Percentiles rank a stretch among this genome's conserved stretches.
These are phyloP conservation scores for Mycena leptocephala DNA, from an alignment of 768 basidiomycete species.

Conservation along the genomic window DNA sequence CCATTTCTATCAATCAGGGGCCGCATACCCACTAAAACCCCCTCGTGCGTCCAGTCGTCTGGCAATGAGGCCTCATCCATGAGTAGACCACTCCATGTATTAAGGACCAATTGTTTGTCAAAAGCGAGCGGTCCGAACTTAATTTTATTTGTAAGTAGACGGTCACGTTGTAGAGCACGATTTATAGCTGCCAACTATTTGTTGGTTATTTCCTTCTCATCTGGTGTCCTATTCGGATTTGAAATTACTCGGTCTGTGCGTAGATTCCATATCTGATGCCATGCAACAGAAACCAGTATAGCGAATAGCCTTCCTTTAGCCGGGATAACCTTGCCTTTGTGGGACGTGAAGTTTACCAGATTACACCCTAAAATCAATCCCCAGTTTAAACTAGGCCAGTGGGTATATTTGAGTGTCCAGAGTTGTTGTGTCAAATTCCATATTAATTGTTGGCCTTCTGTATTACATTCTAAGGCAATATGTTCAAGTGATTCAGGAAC, in stretches of 20 bases:
- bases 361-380: neutral
- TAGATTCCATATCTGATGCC: neutral
- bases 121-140: too few relatives aligned
- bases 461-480: neutral
- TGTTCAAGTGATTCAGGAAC: neutral
- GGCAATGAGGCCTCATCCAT: too few relatives aligned
- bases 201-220: neutral
- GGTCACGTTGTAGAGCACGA: neutral
- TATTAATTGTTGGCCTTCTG: neutral
- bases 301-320: neutral
- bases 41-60: too few relatives aligned
- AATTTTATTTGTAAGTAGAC: neutral
- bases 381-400: neutral
- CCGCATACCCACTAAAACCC: too few relatives aligned
- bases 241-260: neutral
- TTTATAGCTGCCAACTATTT: neutral
- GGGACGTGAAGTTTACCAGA: neutral
- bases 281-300: neutral
- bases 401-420: neutral
- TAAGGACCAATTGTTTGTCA: too few relatives aligned
- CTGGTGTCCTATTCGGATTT: neutral
- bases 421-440: neutral
- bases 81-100: too few relatives aligned
- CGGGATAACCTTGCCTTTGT: neutral
- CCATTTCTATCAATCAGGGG: too few relatives aligned